Percentiles rank a stretch among this genome's conserved stretches.
Conservation (phyloP, 75 land plant genomes). For the Pinus taeda region DNA sequence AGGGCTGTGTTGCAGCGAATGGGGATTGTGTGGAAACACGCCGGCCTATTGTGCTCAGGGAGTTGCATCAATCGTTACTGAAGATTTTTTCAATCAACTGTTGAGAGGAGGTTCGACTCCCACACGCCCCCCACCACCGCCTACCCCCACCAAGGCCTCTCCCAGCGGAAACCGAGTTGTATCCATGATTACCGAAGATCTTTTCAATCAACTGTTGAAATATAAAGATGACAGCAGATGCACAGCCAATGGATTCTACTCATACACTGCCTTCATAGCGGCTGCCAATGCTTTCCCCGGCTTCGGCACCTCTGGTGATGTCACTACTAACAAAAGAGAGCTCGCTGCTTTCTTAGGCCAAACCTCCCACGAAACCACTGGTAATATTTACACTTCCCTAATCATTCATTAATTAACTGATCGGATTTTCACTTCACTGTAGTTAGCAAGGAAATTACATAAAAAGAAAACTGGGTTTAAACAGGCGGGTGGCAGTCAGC, state of each 20-base stretch:
- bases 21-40: slow-evolving; percentile 40
- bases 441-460: too few relatives aligned
- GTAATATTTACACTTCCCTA: slow-evolving; percentile 13
- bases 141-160: not conserved
- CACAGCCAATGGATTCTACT: slow-evolving; percentile 46
- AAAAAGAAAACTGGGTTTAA: too few relatives aligned
- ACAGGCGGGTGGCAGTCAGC: slow-evolving; percentile 72
- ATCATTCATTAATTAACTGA: too few relatives aligned
- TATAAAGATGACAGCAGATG: slow-evolving; percentile 31
- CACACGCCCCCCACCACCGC: not conserved
- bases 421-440: too few relatives aligned
- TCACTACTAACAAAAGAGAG: slow-evolving; percentile 40
- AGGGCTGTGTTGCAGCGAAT: slow-evolving; percentile 36
- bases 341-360: slow-evolving; percentile 75
- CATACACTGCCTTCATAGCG: slow-evolving; percentile 47
- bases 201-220: slow-evolving; percentile 54
- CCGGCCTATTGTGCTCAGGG: too few relatives aligned
- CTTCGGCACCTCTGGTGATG: slow-evolving; percentile 52
- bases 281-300: slow-evolving; percentile 49
- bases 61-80: too few relatives aligned
- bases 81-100: too few relatives aligned
- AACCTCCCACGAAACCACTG: slow-evolving; percentile 68
- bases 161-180: not conserved
- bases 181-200: slow-evolving; percentile 20
- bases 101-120: not conserved